These are phyloP conservation scores for Cystofilobasidium macerans DNA, from an alignment of 768 basidiomycete genomes.

Conservation along the genomic window DNA sequence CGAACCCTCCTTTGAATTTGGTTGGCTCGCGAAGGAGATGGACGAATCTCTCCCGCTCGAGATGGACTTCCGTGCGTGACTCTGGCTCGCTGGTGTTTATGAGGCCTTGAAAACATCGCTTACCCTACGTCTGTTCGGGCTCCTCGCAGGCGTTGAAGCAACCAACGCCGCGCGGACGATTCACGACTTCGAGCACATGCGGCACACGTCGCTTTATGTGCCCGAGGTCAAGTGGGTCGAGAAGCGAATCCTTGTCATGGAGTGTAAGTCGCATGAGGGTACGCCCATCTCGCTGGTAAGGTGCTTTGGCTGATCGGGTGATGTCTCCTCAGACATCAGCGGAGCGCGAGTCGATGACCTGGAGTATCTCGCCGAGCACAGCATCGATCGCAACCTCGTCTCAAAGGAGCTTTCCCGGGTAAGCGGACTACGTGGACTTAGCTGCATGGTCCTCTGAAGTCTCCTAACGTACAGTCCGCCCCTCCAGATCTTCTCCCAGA, in stretches of 20 bases:
- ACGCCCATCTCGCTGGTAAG: too few species aligned
- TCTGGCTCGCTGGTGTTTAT: too few species aligned
- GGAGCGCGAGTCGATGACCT: conserved; percentile 83
- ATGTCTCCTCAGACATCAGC: conserved; percentile 40
- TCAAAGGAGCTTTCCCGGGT: conserved; percentile 62
- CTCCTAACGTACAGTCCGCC: neutral
- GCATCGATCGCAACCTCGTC: conserved; percentile 88
- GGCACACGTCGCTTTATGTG: conserved; percentile 70
- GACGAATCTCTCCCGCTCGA: conserved; percentile 70
- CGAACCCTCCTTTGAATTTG: conserved; percentile 94
- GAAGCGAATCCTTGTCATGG: conserved; percentile 61
- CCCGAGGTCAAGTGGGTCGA: conserved; percentile 64
- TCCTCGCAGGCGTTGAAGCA: conserved; percentile 58
- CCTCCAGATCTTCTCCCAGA: conserved; percentile 69
- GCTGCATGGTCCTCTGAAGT: too few species aligned
- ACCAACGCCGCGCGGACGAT: conserved; percentile 62
- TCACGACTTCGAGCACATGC: conserved; percentile 57
- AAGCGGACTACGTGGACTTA: too few species aligned
- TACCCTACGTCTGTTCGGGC: too few species aligned
- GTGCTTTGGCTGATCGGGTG: too few species aligned
- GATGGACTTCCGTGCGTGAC: conserved; percentile 61
- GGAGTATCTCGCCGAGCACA: conserved; percentile 62
- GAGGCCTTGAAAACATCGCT: too few species aligned
- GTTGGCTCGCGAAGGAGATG: conserved; percentile 93
- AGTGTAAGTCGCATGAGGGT: conserved; percentile 12